These are phyloP conservation scores for Clavulina sp. DNA, from an alignment of 768 basidiomycete genomes.

Conservation along the genomic window DNA sequence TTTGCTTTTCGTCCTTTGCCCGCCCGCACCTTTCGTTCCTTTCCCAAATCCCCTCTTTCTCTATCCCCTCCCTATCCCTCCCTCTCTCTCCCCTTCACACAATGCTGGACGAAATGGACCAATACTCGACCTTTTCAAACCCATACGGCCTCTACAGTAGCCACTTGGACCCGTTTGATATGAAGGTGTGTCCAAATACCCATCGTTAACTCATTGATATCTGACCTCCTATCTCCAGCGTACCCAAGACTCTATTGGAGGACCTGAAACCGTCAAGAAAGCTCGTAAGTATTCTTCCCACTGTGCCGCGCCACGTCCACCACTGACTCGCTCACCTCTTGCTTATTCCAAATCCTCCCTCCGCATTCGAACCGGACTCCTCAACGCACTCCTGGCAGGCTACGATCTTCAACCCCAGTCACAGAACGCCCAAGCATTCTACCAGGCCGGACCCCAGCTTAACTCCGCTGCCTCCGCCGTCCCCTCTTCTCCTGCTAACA, in stretches of 20 bases:
- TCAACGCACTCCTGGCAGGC: too few species aligned
- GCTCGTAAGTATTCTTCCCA: constrained; percentile 79
- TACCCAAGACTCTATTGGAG: constrained; percentile 68
- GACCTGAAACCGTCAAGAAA: constrained; percentile 67
- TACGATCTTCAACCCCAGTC: too few species aligned
- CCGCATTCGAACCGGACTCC: too few species aligned
- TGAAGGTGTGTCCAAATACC: constrained; percentile 11
- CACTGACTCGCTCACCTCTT: too few species aligned
- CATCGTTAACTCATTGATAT: constrained; percentile 1
- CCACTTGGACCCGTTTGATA: constrained; percentile 9
- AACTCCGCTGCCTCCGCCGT: too few species aligned
- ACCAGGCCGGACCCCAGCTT: too few species aligned
- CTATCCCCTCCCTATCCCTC: not conserved
- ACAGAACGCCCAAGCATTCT: too few species aligned
- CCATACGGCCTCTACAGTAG: not conserved
- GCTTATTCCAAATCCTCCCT: too few species aligned
- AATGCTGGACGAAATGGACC: not conserved
- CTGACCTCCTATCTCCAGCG: constrained; percentile 31
- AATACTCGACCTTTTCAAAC: constrained; percentile 2
- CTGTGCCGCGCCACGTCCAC: too few species aligned
- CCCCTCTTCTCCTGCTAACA: constrained; percentile 21
- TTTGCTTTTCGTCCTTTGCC: too few species aligned
- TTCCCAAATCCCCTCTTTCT: not conserved
- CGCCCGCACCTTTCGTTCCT: constrained; percentile 4
- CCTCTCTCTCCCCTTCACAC: not conserved